Evolutionary conservation across 495 filamentous ascomycete genomes (phyloP).

Genomic region (Penicillium steckii): DNA sequence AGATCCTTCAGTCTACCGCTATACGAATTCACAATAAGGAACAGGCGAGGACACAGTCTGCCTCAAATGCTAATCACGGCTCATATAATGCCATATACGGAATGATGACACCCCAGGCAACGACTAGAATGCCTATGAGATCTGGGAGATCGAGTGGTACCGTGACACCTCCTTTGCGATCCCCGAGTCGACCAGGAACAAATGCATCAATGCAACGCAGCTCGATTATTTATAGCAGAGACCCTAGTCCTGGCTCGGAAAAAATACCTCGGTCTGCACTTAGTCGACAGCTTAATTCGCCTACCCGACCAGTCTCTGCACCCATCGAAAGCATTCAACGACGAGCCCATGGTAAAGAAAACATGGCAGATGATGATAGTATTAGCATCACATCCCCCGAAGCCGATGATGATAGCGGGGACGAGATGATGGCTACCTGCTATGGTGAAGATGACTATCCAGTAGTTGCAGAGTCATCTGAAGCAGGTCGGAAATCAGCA

Average conservation of each 20-base stretch:
- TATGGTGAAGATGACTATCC: slow-evolving; percentile 47
- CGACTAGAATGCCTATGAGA: slow-evolving; percentile 27
- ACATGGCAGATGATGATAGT: slow-evolving; percentile 25
- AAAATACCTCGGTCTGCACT: slow-evolving; percentile 36
- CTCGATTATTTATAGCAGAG: slow-evolving; percentile 48
- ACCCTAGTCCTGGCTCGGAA: slow-evolving; percentile 37
- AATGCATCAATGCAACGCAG: slow-evolving; percentile 41
- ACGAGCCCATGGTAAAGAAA: slow-evolving; percentile 29
- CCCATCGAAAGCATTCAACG: slow-evolving; percentile 34
- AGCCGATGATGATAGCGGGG: slow-evolving; percentile 42
- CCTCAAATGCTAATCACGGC: slow-evolving; percentile 24
- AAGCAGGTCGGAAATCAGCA: slow-evolving; percentile 28
- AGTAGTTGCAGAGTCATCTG: slow-evolving; percentile 34
- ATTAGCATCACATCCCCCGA: slow-evolving; percentile 25
- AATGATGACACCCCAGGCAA: slow-evolving; percentile 37
- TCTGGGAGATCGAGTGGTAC: slow-evolving; percentile 45
- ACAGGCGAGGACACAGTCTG: slow-evolving; percentile 32
- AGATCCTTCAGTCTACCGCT: slow-evolving; percentile 57
- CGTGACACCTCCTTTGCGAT: slow-evolving; percentile 42
- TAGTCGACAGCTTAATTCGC: slow-evolving; percentile 38
- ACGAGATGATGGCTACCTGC: slow-evolving; percentile 43
- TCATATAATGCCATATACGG: slow-evolving; percentile 43
- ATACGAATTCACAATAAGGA: slow-evolving; percentile 49
- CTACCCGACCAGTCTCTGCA: slow-evolving; percentile 39
- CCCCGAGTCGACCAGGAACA: slow-evolving; percentile 43